phyloP scores from a whole-genome alignment of 148 eudicot species.

The Dysphania ambrosioides region DNA sequence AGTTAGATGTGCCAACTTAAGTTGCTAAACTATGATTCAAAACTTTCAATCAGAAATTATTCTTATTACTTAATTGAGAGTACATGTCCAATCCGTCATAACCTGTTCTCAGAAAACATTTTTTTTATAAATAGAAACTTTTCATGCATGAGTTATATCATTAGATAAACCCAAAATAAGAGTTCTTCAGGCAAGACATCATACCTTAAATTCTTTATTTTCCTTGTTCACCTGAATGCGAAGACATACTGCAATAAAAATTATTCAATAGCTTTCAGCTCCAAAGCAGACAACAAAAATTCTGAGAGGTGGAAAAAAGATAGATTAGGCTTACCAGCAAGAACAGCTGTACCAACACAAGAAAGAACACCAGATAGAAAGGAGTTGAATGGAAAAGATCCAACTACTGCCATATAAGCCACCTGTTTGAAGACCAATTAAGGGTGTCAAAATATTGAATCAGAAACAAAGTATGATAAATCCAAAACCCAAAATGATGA shows the following conservation, averaged over 20 bases:
- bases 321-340: constrained; percentile 65
- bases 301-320: not conserved
- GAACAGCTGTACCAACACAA: constrained; percentile 94
- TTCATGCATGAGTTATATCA: not conserved
- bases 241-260: constrained; percentile 59
- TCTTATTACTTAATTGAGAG: too few species aligned
- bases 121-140: not conserved
- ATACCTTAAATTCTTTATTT: constrained; percentile 97
- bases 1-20: too few species aligned
- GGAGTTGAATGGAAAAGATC: constrained; percentile 97
- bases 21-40: not conserved
- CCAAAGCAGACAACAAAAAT: constrained; percentile 2
- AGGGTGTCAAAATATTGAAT: not conserved
- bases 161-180: not conserved
- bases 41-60: too few species aligned
- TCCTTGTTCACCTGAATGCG: constrained; percentile 99
- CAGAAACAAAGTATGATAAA: not conserved
- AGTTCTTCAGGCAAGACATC: constrained; percentile 1
- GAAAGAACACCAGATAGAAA: constrained; percentile 95
- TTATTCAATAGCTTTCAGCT: not conserved
- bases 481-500: not conserved
- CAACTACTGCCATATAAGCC: constrained; percentile 85
- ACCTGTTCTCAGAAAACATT: not conserved
- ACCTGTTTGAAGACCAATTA: constrained; percentile 49
- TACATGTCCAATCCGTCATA: not conserved